Conservation (phyloP, 2,329 filamentous ascomycete genomes). For the Arthrobotrys musiformis region DNA sequence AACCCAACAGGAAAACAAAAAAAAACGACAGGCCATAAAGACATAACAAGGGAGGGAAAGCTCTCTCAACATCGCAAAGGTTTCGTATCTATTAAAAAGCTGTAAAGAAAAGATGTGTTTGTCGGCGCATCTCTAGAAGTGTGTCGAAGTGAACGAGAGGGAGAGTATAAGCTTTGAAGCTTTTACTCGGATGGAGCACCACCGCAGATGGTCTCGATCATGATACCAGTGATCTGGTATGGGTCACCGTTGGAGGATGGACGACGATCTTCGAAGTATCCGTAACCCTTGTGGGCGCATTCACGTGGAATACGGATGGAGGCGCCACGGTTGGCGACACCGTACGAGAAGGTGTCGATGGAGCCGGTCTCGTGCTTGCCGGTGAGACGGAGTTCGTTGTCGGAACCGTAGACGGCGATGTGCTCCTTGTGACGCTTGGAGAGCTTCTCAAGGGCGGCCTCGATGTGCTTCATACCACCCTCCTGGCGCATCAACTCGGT, state of each 20-base stretch:
- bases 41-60: slow-evolving; percentile 3
- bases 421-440: slow-evolving; percentile 66
- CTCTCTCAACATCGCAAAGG: slow-evolving; percentile 32
- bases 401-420: slow-evolving; percentile 93
- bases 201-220: slow-evolving; percentile 70
- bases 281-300: slow-evolving; percentile 85
- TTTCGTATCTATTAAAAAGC: slow-evolving; percentile 55
- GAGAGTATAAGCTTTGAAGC: neutral
- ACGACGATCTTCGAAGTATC: slow-evolving; percentile 90
- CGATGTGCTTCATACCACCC: slow-evolving; percentile 95
- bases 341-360: slow-evolving; percentile 93
- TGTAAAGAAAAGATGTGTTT: slow-evolving; percentile 32
- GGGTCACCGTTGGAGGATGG: slow-evolving; percentile 88
- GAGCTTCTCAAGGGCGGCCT: slow-evolving; percentile 73
- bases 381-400: slow-evolving; percentile 93
- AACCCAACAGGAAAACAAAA: slow-evolving; percentile 15
- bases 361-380: slow-evolving; percentile 92
- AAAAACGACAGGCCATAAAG: slow-evolving; percentile 10
- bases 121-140: slow-evolving; percentile 8
- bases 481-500: slow-evolving; percentile 87
- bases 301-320: slow-evolving; percentile 92
- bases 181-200: slow-evolving; percentile 56
- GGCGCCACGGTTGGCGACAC: slow-evolving; percentile 93
- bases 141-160: slow-evolving; percentile 8
- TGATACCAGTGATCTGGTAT: slow-evolving; percentile 82